Evolutionary conservation across 176 grass and related monocot species (phyloP), one percentile per base, ranked within the genome.

Genomic region (Alloteropsis semialata): DNA sequence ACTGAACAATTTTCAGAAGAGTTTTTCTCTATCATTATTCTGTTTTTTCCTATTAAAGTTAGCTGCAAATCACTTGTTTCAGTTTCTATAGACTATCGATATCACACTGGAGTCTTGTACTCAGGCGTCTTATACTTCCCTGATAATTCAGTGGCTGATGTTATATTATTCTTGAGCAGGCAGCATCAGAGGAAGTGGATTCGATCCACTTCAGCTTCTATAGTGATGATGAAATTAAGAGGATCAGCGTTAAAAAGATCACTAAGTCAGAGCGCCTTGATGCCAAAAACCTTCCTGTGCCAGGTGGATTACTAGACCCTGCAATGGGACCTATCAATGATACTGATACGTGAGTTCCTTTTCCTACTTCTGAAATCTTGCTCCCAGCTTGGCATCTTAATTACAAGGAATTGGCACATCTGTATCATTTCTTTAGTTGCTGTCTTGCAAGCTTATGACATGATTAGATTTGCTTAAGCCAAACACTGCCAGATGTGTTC

Each of bases 181-280:
- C 91, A 19, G 89, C 89, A 62, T 91, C 96, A 32, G 91, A 86
- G 51, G 81, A 88, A 69, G 89, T 95, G 46, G 80, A 88, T 49
- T 95, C 92, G n/a, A 69, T 98, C 30, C 89, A 84, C 70, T 95
- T 98, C 75, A 81, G 88, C 50, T 98, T 95, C 87, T 98, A 95
- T 18, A 83, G 44, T 6, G 48, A 86, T 15, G 89, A 95, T 5
- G 92, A 95, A 49, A 49, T 95, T 69, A 81, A 71, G 55, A 86
- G 44, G 61, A 72, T 98, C 14, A 98, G 96, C 41, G 91, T 98
- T 22, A 90, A 93, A 68, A 82, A 82, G 87, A 84, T 98, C 53
- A 95, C 89, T 25, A 95, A 84, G 68, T 4, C 82, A 1, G 89
- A 93, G 33, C 69, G 94, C 54, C 82, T 91, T 58, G 96, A 98